Base-by-base conservation (phyloP, 23 red algal genomes). In the Gracilaria caudata region DNA sequence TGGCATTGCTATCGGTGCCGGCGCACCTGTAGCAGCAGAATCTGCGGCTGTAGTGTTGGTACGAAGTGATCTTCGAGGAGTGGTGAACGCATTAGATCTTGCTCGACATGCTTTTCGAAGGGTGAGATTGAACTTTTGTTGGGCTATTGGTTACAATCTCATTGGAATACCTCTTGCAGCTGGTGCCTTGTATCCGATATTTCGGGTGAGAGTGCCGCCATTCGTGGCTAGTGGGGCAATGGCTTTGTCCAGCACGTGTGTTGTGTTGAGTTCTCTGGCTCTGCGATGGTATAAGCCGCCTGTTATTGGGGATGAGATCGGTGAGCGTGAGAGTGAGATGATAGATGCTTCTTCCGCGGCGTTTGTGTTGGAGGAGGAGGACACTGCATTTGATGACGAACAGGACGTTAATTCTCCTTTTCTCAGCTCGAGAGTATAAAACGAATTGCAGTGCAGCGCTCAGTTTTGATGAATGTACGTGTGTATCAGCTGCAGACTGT, bases 121-220 rank as follows among this genome's bases (percentile, higher is more conserved):
- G 73, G 89, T 99, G 28, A 74, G 80, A 46, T 49, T 99, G 25
- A 99, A 99, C 79, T 99, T 95, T 37, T 61, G 79, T 33, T 99
- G 92, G 89, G 93, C 97, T 19, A 49, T 95, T 11, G 80, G 77
- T 8, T 99, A 99, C 84, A 99, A 99, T 92, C 7, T 94, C 20
- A 21, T 87, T 51, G 91, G 88, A 80, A 78, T 99, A 34, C 97
- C 97, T 9, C 51, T 95, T 44, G 97, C 96, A 26, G 97, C 93
- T 32, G 93, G 93, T 20, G 54, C 86, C 0, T 55, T 99, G 64
- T 99, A 93, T 78, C 97, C 93, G 10, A 21, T 83, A 26, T 81
- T 90, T 68, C 89, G 78, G 16, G 39, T 92, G 24, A 65, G 92
- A 20, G 74, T 99, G 23, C 90, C 93, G 29, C 93, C 93, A 34